Evolutionary conservation across 2,329 filamentous ascomycete genomes (phyloP).

Genomic region (Fusarium pseudoanthophilum): DNA sequence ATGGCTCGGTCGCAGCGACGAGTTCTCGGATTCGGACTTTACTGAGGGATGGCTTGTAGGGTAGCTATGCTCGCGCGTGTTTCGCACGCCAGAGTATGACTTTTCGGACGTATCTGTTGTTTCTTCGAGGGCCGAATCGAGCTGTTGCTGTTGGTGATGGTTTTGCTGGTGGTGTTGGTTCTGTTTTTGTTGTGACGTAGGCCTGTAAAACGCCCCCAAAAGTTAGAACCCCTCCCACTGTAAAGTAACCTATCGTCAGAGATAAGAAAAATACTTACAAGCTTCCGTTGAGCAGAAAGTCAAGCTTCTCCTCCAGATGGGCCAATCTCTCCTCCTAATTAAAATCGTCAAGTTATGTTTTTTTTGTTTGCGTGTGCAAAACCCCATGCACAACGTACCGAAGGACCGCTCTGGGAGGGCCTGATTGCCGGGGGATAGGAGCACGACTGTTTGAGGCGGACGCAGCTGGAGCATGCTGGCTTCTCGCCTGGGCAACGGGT

Average conservation of each 20-base stretch:
- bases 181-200: slow-evolving; percentile 35
- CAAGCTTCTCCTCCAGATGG: slow-evolving; percentile 62
- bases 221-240: slow-evolving; percentile 43
- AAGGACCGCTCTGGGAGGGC: slow-evolving; percentile 54
- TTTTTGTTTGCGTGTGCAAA: background rate
- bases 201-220: slow-evolving; percentile 39
- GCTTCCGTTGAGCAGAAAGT: slow-evolving; percentile 59
- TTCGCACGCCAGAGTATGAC: slow-evolving; percentile 49
- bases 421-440: slow-evolving; percentile 55
- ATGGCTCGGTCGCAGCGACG: slow-evolving; percentile 44
- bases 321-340: slow-evolving; percentile 61
- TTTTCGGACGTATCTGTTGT: slow-evolving; percentile 48
- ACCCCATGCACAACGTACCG: slow-evolving; percentile 50
- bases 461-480: slow-evolving; percentile 62
- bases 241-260: slow-evolving; percentile 8
- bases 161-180: slow-evolving; percentile 9
- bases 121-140: slow-evolving; percentile 48
- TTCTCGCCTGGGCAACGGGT: slow-evolving; percentile 63
- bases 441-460: slow-evolving; percentile 59
- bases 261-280: slow-evolving; percentile 39
- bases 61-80: slow-evolving; percentile 37
- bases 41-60: slow-evolving; percentile 40
- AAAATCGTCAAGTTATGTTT: slow-evolving; percentile 33
- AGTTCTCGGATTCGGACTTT: slow-evolving; percentile 44
- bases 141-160: slow-evolving; percentile 19